These are phyloP conservation scores for Pleurotus sapidus DNA, from an alignment of 768 basidiomycete genomes.

Conservation along the genomic window DNA sequence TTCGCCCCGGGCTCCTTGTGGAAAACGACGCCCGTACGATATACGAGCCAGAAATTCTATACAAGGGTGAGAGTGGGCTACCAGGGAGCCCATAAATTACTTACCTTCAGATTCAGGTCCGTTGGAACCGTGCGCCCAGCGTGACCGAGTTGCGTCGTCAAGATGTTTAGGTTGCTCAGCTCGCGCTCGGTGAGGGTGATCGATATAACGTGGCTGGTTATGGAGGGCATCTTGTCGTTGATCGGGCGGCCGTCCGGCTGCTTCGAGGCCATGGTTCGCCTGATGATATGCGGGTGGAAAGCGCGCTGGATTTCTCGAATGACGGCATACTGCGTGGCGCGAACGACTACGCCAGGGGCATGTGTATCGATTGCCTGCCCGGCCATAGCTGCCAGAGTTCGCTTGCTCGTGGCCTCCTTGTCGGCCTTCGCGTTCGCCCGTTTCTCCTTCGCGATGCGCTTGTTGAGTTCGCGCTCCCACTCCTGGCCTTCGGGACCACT, in stretches of 20 bases:
- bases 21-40: neutral
- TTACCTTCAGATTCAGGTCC: neutral
- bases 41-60: neutral
- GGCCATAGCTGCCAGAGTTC: too few relatives aligned
- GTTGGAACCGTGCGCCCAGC: neutral
- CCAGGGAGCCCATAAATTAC: neutral
- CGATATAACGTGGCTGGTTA: neutral
- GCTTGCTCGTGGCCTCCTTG: too few relatives aligned
- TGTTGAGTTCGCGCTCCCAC: neutral
- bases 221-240: neutral
- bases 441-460: neutral
- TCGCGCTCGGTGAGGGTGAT: neutral
- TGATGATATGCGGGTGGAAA: neutral
- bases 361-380: too few relatives aligned
- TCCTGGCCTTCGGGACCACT: too few relatives aligned
- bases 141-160: neutral
- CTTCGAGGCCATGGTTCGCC: slow-evolving; percentile 2
- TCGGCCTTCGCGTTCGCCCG: too few relatives aligned
- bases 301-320: neutral
- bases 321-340: neutral
- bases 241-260: neutral
- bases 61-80: neutral
- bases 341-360: too few relatives aligned
- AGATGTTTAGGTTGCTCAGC: neutral
- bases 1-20: neutral